Conservation (phyloP, 1,284 basidiomycete genomes). For the Fomitopsis pinicola region DNA sequence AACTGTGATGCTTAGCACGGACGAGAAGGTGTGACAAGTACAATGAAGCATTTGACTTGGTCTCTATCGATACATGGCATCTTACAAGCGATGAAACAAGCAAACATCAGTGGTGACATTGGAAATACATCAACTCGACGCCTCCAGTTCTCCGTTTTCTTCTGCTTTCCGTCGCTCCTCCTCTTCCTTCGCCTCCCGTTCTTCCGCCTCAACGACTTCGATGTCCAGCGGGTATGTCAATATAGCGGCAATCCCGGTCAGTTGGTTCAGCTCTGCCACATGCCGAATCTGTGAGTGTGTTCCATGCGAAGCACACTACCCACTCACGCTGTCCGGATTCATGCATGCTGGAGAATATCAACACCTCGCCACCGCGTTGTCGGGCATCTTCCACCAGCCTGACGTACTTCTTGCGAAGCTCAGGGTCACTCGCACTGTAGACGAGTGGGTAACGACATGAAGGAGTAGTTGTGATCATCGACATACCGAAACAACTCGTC, state of each 20-base stretch:
- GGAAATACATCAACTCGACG: background rate
- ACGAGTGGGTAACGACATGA: background rate
- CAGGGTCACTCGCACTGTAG: constrained; percentile 64
- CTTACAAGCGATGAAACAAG: background rate
- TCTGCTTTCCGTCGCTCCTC: constrained; percentile 33
- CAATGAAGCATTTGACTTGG: background rate
- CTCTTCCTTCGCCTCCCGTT: constrained; percentile 59
- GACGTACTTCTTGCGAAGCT: constrained; percentile 82
- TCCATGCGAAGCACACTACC: background rate
- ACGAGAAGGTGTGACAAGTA: background rate
- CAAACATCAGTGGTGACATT: background rate
- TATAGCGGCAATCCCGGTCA: constrained; percentile 95
- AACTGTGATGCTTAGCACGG: background rate
- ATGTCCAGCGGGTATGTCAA: constrained; percentile 95
- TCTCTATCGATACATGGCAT: constrained; percentile 4
- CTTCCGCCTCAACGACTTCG: constrained; percentile 89
- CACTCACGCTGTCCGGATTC: constrained; percentile 91
- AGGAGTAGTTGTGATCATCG: background rate
- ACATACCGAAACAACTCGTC: constrained; percentile 88
- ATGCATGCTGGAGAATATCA: constrained; percentile 99
- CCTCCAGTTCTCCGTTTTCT: constrained; percentile 17
- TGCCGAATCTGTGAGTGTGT: background rate
- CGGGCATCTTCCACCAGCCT: constrained; percentile 86
- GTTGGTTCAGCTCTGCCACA: constrained; percentile 81
- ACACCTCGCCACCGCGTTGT: constrained; percentile 85